Evolutionary conservation across 768 basidiomycete genomes (phyloP).

Genomic region (Lentinula sp.): DNA sequence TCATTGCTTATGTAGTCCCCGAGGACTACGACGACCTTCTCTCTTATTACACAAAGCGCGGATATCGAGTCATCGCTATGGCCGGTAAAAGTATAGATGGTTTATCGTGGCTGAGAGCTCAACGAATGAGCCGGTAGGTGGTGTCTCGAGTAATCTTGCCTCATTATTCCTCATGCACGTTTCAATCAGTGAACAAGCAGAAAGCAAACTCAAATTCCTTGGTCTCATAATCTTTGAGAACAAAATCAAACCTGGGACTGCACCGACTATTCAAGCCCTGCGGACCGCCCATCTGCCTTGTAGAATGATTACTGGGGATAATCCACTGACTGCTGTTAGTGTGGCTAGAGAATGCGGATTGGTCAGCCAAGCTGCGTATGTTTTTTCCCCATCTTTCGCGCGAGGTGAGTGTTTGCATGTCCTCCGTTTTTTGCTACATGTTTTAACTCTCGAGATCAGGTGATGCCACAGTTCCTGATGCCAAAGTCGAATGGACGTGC

Average conservation of each 20-base stretch:
- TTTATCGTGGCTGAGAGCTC: conserved; percentile 94
- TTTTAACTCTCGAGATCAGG: conserved; percentile 30
- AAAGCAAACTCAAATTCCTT: conserved; percentile 83
- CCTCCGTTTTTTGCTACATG: not conserved
- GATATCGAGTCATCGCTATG: conserved; percentile 96
- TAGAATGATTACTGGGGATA: conserved; percentile 98
- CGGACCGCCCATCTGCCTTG: conserved; percentile 88
- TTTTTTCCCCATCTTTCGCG: conserved; percentile 78
- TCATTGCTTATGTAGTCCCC: conserved; percentile 55
- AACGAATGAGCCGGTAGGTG: conserved; percentile 82
- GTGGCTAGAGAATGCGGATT: conserved; percentile 92
- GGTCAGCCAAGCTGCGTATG: conserved; percentile 81
- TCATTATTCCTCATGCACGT: not conserved
- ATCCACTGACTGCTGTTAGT: conserved; percentile 92
- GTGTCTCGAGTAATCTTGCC: not conserved
- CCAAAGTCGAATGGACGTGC: conserved; percentile 84
- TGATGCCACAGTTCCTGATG: conserved; percentile 38
- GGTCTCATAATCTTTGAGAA: conserved; percentile 98
- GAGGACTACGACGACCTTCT: conserved; percentile 94
- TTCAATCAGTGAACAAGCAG: conserved; percentile 81
- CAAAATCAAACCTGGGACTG: conserved; percentile 88
- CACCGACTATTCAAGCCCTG: conserved; percentile 84
- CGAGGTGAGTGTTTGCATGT: conserved; percentile 41
- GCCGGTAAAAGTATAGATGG: conserved; percentile 94
- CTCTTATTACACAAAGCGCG: conserved; percentile 94